Conservation (phyloP, 2,329 filamentous ascomycete species). For the Hymenotorrendiella dingleyae region DNA sequence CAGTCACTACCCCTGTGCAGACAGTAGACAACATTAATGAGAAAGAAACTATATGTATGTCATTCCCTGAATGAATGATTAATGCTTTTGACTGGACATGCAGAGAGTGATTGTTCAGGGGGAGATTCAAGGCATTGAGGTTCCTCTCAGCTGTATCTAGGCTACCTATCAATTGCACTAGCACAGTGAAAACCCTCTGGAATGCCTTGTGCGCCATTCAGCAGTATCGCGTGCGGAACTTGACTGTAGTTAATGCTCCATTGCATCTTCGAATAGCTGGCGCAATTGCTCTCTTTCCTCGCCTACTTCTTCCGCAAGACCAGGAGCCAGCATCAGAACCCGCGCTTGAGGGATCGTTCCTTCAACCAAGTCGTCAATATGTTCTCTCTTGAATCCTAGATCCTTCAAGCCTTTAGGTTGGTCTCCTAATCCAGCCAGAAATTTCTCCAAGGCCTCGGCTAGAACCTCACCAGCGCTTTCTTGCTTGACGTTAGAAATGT, state of each 20-base stretch:
- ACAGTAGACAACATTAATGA: no score
- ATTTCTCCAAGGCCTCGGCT: constrained; percentile 73
- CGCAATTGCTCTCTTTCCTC: constrained; percentile 68
- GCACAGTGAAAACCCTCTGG: no score
- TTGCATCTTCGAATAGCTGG: constrained; percentile 58
- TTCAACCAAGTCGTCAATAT: constrained; percentile 82
- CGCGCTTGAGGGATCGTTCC: constrained; percentile 89
- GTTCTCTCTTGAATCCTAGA: constrained; percentile 68
- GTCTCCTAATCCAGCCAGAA: constrained; percentile 77
- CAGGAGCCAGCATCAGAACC: constrained; percentile 88
- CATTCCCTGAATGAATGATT: no score
- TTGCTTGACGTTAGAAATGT: constrained; percentile 78
- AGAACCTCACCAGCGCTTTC: constrained; percentile 88
- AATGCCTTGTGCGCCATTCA: no score
- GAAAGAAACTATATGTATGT: no score
- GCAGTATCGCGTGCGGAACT: no score
- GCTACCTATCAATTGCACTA: no score
- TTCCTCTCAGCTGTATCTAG: no score
- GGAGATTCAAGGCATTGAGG: no score
- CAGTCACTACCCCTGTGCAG: no score
- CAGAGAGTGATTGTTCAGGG: no score
- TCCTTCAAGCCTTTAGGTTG: constrained; percentile 82
- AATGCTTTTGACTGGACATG: no score
- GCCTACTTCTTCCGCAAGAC: constrained; percentile 62
- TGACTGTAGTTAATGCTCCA: constrained; percentile 46